These are phyloP conservation scores for Penicillium sclerotigenum DNA, from an alignment of 2,329 filamentous ascomycete genomes.

Conservation along the genomic window DNA sequence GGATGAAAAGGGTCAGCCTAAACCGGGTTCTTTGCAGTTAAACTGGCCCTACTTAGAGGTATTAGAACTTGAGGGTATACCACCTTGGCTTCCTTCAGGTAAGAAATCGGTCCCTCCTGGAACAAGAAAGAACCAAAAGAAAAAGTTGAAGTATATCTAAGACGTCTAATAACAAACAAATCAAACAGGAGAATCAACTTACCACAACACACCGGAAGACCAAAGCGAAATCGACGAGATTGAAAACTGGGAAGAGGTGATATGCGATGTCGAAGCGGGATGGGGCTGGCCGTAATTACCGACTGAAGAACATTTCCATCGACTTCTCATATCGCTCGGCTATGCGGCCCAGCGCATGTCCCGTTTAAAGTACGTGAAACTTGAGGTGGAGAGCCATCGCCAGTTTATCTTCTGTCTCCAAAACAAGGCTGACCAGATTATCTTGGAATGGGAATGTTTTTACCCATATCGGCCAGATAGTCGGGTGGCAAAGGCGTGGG, in stretches of 20 bases:
- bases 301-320: slow-evolving; percentile 2
- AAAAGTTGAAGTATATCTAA: not conserved
- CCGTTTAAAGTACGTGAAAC: not conserved
- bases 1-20: not conserved
- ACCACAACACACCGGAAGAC: slow-evolving; percentile 2
- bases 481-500: not conserved
- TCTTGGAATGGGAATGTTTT: not conserved
- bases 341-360: slow-evolving; percentile 1
- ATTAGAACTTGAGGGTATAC: not conserved
- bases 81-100: slow-evolving; percentile 9
- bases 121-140: slow-evolving; percentile 1
- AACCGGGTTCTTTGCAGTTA: not conserved
- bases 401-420: not conserved
- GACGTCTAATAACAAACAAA: not conserved
- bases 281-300: not conserved
- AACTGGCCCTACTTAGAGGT: slow-evolving; percentile 3
- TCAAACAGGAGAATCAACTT: slow-evolving; percentile 1
- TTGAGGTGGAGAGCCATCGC: not conserved
- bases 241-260: slow-evolving; percentile 1
- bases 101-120: not conserved
- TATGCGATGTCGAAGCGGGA: slow-evolving; percentile 5
- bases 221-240: slow-evolving; percentile 4
- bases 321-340: not conserved
- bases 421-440: not conserved
- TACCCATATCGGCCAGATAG: not conserved